Evolutionary conservation across 129 eudicot species (phyloP), one percentile per base, ranked within the genome.

Genomic region (Artemisia annua): DNA sequence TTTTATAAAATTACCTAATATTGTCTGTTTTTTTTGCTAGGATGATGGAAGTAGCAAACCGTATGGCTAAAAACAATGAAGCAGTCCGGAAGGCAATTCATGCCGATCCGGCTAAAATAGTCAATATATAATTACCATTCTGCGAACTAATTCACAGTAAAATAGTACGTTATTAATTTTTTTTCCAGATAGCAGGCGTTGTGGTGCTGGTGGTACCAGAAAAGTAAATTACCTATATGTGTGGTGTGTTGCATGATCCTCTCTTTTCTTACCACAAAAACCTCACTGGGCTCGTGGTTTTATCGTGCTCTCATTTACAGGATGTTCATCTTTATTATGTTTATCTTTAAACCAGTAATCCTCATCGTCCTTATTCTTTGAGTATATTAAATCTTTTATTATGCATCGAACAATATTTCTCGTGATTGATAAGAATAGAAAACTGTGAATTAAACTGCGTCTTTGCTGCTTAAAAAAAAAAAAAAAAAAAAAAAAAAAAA

Each of bases 171-270:
- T 7, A n/a, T n/a, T n/a, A n/a, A n/a, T 39, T 7, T 7, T 7
- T 39, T 46, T 9, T 54, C 55, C 74, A 94, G 99, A 89, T 67
- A 85, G 72, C 51, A 84, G 83, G 48, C n/a, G n/a, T n/a, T n/a
- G n/a, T n/a, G n/a, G n/a, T n/a, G 82, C 84, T 0, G 99, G 91
- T 6, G 2, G 60, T 7, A n/a, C n/a, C n/a, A n/a, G n/a, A n/a
- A n/a, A n/a, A n/a, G n/a, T n/a, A n/a, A n/a, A n/a, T n/a, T n/a
- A n/a, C n/a, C n/a, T n/a, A n/a, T n/a, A n/a, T n/a, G n/a, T n/a
- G n/a, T 95, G 99, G 99, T n/a, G 91, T 74, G 43, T 49, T 95
- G 97, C 84, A 92, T 92, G 98, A 87, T 92, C 72, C 82, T n/a
- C n/a, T n/a, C n/a, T n/a, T n/a, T n/a, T n/a, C 82, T 77, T 92